These are phyloP conservation scores for Debaryomyces psychrophilus DNA, from an alignment of 1,139 yeast genomes.

Conservation along the genomic window DNA sequence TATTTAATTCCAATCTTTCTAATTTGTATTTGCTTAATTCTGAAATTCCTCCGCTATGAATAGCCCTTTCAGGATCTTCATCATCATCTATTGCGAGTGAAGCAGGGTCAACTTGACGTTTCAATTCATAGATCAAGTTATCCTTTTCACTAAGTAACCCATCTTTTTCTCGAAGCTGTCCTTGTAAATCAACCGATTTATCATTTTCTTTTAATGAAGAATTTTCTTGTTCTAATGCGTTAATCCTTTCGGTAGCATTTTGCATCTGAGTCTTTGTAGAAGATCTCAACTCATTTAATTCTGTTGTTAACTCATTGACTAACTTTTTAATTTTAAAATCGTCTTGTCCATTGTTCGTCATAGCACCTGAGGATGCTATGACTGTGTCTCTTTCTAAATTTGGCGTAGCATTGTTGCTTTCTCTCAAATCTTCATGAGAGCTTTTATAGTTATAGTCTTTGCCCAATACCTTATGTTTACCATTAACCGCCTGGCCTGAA, in stretches of 20 bases:
- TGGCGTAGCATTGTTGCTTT: slow-evolving; percentile 18
- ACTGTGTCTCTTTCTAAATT: slow-evolving; percentile 6
- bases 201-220: slow-evolving; percentile 25
- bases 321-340: slow-evolving; percentile 36
- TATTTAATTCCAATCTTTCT: slow-evolving; percentile 47
- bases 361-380: not conserved
- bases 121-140: slow-evolving; percentile 39
- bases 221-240: slow-evolving; percentile 50
- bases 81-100: slow-evolving; percentile 31
- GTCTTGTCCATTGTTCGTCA: slow-evolving; percentile 14
- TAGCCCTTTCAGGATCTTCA: slow-evolving; percentile 17
- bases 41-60: slow-evolving; percentile 16
- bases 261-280: slow-evolving; percentile 56
- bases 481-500: not conserved
- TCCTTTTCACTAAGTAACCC: slow-evolving; percentile 36
- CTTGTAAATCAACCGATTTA: slow-evolving; percentile 22
- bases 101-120: slow-evolving; percentile 35
- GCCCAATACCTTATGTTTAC: not conserved
- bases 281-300: slow-evolving; percentile 47
- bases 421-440: slow-evolving; percentile 6
- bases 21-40: slow-evolving; percentile 45
- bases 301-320: slow-evolving; percentile 48
- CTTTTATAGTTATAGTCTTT: slow-evolving; percentile 5
- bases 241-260: slow-evolving; percentile 55
- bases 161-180: slow-evolving; percentile 38